Percentiles rank a stretch among this genome's conserved stretches.
phyloP scores from a whole-genome alignment of 345 rosid species.

The Cardamine resedifolia region DNA sequence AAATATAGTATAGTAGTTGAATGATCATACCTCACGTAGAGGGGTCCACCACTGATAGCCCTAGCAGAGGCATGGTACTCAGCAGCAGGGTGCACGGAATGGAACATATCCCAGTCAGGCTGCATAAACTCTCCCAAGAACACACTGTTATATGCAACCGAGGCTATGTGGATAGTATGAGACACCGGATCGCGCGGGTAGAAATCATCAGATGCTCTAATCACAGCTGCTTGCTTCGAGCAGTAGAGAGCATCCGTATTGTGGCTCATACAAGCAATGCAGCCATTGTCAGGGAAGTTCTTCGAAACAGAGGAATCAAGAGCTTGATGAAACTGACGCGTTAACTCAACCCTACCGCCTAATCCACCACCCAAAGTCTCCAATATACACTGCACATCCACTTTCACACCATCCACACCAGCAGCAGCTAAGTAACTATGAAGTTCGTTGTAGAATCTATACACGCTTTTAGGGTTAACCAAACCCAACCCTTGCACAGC shows the following conservation, averaged over 20 bases:
- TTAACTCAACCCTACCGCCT: slow-evolving; percentile 87
- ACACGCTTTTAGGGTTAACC: slow-evolving; percentile 69
- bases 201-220: slow-evolving; percentile 95
- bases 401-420: slow-evolving; percentile 92
- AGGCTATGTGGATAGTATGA: slow-evolving; percentile 88
- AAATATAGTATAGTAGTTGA: background rate
- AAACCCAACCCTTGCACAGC: slow-evolving; percentile 83
- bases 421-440: slow-evolving; percentile 79
- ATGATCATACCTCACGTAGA: slow-evolving; percentile 71
- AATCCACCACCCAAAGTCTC: slow-evolving; percentile 82
- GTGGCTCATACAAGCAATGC: slow-evolving; percentile 97
- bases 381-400: slow-evolving; percentile 84
- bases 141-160: slow-evolving; percentile 84
- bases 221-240: slow-evolving; percentile 91
- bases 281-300: slow-evolving; percentile 84
- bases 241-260: slow-evolving; percentile 94
- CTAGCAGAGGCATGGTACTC: slow-evolving; percentile 96
- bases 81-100: slow-evolving; percentile 85
- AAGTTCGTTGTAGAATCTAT: slow-evolving; percentile 70
- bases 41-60: slow-evolving; percentile 89
- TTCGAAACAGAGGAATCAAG: slow-evolving; percentile 79
- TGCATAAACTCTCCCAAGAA: slow-evolving; percentile 89
- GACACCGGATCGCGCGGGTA: slow-evolving; percentile 88
- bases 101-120: slow-evolving; percentile 99
- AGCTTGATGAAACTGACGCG: slow-evolving; percentile 83